These are phyloP conservation scores for Talaromyces sp. DNA, from an alignment of 2,329 filamentous ascomycete species.

Conservation along the genomic window DNA sequence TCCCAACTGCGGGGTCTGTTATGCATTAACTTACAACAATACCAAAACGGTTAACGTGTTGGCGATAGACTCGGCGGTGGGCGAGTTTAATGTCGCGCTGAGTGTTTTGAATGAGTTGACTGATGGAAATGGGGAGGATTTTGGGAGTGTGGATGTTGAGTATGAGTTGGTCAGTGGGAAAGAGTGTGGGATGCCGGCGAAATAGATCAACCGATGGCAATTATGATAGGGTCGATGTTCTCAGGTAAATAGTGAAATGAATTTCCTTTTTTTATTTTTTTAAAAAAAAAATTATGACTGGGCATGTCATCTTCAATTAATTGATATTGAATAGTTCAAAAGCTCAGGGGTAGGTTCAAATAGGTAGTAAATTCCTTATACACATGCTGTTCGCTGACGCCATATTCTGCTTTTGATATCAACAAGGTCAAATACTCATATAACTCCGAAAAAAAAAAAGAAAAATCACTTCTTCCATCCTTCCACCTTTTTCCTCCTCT, in stretches of 20 bases:
- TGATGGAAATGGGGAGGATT: slow-evolving; percentile 6
- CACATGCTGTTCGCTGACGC: neutral
- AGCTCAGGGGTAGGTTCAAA: neutral
- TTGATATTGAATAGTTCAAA: neutral
- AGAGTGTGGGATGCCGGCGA: slow-evolving; percentile 7
- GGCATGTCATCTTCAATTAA: too few species aligned
- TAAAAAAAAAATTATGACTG: neutral
- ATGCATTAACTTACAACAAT: slow-evolving; percentile 7
- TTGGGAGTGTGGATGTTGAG: slow-evolving; percentile 6
- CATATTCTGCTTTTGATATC: neutral
- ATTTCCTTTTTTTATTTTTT: neutral
- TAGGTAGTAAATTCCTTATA: neutral
- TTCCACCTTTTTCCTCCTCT: slow-evolving; percentile 40
- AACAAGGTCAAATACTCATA: neutral
- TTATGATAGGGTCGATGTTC: neutral
- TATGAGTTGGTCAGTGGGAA: slow-evolving; percentile 5
- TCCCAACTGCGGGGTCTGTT: slow-evolving; percentile 10
- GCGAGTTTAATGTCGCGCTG: slow-evolving; percentile 7
- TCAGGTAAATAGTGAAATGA: neutral
- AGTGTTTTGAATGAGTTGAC: slow-evolving; percentile 8
- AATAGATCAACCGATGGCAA: neutral
- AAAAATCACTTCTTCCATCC: slow-evolving; percentile 19
- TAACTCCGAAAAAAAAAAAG: neutral
- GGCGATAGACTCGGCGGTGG: slow-evolving; percentile 8
- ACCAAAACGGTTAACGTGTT: slow-evolving; percentile 7